phyloP scores from a whole-genome alignment of 192 early-diverging fungal species.

The Nowakowskiella sp. region DNA sequence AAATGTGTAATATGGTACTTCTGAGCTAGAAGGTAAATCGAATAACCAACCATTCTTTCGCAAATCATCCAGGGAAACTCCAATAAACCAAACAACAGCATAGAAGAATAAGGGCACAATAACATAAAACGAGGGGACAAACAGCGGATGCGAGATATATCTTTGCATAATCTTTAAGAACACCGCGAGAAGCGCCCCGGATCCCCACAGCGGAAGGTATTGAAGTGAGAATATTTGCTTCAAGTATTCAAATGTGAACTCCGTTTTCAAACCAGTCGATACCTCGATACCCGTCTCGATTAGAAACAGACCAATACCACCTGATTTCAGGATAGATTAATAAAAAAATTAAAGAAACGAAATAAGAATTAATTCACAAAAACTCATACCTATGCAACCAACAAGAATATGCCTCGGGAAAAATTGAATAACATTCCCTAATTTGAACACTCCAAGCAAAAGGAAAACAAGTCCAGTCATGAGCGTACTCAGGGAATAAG shows the following conservation, averaged over 20 bases:
- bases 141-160: conserved; percentile 63
- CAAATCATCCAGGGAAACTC: conserved; percentile 55
- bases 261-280: conserved; percentile 56
- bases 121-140: conserved; percentile 88
- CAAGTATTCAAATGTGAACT: conserved; percentile 51
- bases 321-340: conserved; percentile 15
- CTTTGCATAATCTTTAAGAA: conserved; percentile 61
- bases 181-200: conserved; percentile 46
- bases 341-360: conserved; percentile 5
- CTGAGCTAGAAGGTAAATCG: conserved; percentile 49
- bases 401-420: conserved; percentile 81
- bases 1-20: conserved; percentile 79
- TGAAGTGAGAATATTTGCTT: conserved; percentile 57
- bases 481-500: conserved; percentile 79
- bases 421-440: conserved; percentile 51
- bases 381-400: conserved; percentile 71
- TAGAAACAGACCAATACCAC: conserved; percentile 89
- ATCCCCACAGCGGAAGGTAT: conserved; percentile 71
- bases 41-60: conserved; percentile 81
- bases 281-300: conserved; percentile 89
- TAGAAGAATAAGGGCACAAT: conserved; percentile 73
- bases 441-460: conserved; percentile 70
- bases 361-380: conserved; percentile 15
- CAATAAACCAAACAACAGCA: conserved; percentile 44
- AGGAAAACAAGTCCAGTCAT: conserved; percentile 85